Conservation (phyloP, 2,329 filamentous ascomycete genomes). For the Aaosphaeria arxii region DNA sequence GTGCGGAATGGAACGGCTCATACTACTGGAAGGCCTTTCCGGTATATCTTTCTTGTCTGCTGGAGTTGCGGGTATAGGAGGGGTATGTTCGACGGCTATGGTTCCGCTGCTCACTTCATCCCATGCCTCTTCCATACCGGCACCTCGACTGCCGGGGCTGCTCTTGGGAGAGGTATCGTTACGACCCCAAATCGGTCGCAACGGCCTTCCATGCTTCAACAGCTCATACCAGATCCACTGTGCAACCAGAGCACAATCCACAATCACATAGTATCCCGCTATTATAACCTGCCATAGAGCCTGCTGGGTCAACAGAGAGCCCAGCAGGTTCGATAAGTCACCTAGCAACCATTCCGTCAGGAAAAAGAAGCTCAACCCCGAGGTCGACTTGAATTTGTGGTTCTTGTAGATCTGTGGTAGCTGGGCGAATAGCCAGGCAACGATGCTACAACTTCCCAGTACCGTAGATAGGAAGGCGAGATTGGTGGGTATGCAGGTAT, state of each 20-base stretch:
- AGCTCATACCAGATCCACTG: constrained; percentile 67
- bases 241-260: constrained; percentile 59
- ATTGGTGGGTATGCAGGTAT: constrained; percentile 62
- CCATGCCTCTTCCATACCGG: constrained; percentile 28
- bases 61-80: constrained; percentile 1
- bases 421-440: constrained; percentile 68
- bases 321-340: constrained; percentile 61
- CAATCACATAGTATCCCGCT: constrained; percentile 64
- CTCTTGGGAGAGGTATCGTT: constrained; percentile 4
- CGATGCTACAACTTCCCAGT: constrained; percentile 60
- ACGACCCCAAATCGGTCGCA: constrained; percentile 36
- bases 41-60: constrained; percentile 8
- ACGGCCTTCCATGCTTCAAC: constrained; percentile 48
- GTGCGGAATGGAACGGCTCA: constrained; percentile 17
- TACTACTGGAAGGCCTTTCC: constrained; percentile 8
- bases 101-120: constrained; percentile 17
- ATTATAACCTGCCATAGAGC: constrained; percentile 66
- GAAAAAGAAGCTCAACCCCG: constrained; percentile 64
- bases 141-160: neutral
- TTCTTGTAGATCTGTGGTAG: constrained; percentile 70
- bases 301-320: constrained; percentile 62
- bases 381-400: constrained; percentile 60
- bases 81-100: constrained; percentile 4
- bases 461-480: constrained; percentile 60
- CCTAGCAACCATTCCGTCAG: constrained; percentile 65